Base-by-base conservation (phyloP, 345 rosid genomes). In the Isatis tinctoria region DNA sequence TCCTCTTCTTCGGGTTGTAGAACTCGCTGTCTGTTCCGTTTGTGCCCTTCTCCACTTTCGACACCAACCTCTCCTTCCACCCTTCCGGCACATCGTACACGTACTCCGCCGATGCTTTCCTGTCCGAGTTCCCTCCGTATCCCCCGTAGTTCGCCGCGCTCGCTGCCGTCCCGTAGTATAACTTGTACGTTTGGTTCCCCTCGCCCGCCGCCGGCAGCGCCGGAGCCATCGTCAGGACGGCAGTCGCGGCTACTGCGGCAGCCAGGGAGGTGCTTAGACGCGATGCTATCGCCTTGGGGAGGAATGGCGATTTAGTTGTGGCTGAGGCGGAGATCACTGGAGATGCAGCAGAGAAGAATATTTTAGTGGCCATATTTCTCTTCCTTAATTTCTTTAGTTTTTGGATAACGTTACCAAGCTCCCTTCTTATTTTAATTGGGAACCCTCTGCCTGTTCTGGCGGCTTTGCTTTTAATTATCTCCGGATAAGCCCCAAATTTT, bases 161-260 rank as follows among this genome's bases (percentile, higher is more conserved):
- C 72, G 97, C 96, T 24, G 98, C 97, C 35, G 97, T 93, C 72
- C 96, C 98, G 83, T 91, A 91, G 89, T 91, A 93, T 58, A 91
- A 0, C 51, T 65, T 54, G 87, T 71, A 93, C 18, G 87, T 17
- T 58, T 73, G 77, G 48, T 64, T 73, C 14, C 62, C 64, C 26
- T 69, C 79, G 17, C 44, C 36, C 11, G 74, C 67, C 36, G 84
- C 83, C 5, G 90, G 89, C 0, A 87, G 69, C 13, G 88, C 88
- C 5, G 96, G 88, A 13, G 71, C 65, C 47, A 88, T 24, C 37
- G 87, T 70, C 14, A 91, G 52, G 44, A 88, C 63, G n/a, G 91
- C 36, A 58, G 88, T 65, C 26, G 91, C 79, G 33, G 89, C 89
- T 10, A 85, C 13, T 1, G 83, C 74, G 8, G 85, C 86, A 1